Conservation (phyloP, 2,329 filamentous ascomycete genomes). For the Diplodia mutila region DNA sequence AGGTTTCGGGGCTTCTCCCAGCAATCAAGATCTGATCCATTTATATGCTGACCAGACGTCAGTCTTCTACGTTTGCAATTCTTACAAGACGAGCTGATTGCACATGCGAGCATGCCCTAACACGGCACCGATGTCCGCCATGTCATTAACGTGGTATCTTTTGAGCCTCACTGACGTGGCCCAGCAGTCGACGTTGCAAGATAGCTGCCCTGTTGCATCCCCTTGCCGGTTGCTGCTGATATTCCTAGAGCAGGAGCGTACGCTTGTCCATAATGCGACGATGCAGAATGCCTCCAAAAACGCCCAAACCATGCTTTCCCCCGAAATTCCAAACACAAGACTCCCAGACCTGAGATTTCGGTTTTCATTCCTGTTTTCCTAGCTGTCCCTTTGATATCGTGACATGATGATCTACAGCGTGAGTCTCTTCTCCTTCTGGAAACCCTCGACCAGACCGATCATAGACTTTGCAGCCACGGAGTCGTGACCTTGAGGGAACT, state of each 20-base stretch:
- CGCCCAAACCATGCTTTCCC: neutral
- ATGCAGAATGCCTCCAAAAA: slow-evolving; percentile 7
- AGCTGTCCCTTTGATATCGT: neutral
- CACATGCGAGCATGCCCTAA: neutral
- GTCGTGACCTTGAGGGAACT: slow-evolving; percentile 23
- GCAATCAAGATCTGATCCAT: neutral
- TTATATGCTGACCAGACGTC: neutral
- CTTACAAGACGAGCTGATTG: neutral
- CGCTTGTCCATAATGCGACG: slow-evolving; percentile 1
- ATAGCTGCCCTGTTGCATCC: neutral
- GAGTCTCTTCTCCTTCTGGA: slow-evolving; percentile 15
- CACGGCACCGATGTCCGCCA: neutral
- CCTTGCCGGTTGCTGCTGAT: neutral
- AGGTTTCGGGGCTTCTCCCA: neutral
- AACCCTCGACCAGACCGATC: neutral
- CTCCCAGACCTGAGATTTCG: neutral
- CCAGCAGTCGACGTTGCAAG: neutral
- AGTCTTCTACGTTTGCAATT: neutral
- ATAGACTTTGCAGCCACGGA: slow-evolving; percentile 19
- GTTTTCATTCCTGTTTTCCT: neutral
- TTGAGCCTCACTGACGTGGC: neutral
- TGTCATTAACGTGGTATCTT: slow-evolving; percentile 3
- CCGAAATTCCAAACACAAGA: neutral
- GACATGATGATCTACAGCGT: slow-evolving; percentile 4
- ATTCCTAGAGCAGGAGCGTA: neutral